Conservation (phyloP, 176 grass and related monocot genomes). For the Oryza meridionalis region DNA sequence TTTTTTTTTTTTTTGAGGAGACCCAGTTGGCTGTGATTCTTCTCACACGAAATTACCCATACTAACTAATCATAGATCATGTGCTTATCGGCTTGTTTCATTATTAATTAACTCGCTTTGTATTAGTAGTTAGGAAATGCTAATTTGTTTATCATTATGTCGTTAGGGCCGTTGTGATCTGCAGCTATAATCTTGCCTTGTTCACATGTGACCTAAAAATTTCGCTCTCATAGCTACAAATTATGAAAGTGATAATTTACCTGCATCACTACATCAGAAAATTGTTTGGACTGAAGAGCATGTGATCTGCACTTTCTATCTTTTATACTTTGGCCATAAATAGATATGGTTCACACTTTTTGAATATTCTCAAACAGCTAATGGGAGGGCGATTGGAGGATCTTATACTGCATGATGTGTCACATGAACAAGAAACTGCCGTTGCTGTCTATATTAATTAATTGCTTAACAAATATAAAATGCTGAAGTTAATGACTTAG, state of each 20-base stretch:
- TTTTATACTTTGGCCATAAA: slow-evolving; percentile 44
- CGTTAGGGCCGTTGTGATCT: slow-evolving; percentile 51
- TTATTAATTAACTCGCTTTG: slow-evolving; percentile 31
- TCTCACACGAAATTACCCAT: background rate
- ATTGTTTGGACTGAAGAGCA: slow-evolving; percentile 29
- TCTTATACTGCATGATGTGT: slow-evolving; percentile 34
- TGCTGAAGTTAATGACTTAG: slow-evolving; percentile 1
- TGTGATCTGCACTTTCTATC: slow-evolving; percentile 34
- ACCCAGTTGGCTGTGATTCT: background rate
- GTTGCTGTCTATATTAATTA: slow-evolving; percentile 18
- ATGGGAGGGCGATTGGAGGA: slow-evolving; percentile 41
- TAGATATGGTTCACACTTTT: slow-evolving; percentile 42
- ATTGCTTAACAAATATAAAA: slow-evolving; percentile 18
- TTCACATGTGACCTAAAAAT: slow-evolving; percentile 33
- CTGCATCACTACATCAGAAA: slow-evolving; percentile 32
- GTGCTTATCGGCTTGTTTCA: slow-evolving; percentile 21
- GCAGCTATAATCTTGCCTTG: slow-evolving; percentile 26
- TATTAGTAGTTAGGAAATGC: background rate
- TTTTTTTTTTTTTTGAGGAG: background rate
- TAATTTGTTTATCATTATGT: slow-evolving; percentile 40
- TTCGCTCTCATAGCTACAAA: slow-evolving; percentile 28
- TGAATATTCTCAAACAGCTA: slow-evolving; percentile 50
- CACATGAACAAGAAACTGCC: slow-evolving; percentile 6
- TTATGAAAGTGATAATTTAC: slow-evolving; percentile 16
- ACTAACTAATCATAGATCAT: background rate